Conservation (phyloP, 768 basidiomycete species). For the Chalciporus piperatus region DNA sequence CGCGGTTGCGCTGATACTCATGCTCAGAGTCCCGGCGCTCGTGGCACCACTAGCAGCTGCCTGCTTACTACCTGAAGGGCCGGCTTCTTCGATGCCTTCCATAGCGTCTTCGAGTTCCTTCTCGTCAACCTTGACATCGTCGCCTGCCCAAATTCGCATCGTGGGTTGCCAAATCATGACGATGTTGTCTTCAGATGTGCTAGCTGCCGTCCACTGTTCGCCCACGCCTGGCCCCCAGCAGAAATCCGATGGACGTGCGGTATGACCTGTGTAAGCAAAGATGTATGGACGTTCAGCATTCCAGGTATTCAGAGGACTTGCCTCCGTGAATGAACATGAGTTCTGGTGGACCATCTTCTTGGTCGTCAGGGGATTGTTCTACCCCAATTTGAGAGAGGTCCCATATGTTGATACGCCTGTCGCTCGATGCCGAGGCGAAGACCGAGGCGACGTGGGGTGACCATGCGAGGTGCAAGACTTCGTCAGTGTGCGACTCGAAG, state of each 20-base stretch:
- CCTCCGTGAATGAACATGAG: constrained; percentile 95
- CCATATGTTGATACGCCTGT: constrained; percentile 94
- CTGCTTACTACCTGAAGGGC: constrained; percentile 19
- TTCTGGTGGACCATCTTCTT: constrained; percentile 97
- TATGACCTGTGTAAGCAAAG: constrained; percentile 59
- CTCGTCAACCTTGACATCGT: constrained; percentile 79
- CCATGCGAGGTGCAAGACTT: constrained; percentile 93
- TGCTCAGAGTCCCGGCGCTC: constrained; percentile 55
- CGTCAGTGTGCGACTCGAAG: constrained; percentile 92
- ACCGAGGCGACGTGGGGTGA: constrained; percentile 90
- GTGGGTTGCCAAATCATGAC: constrained; percentile 98
- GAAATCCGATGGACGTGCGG: constrained; percentile 88
- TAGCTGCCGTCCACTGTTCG: constrained; percentile 84
- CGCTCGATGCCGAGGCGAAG: constrained; percentile 93
- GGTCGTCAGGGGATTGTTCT: constrained; percentile 97
- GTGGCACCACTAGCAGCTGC: constrained; percentile 29
- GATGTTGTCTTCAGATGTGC: constrained; percentile 95
- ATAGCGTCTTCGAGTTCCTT: constrained; percentile 83
- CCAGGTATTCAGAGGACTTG: constrained; percentile 31
- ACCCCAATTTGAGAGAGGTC: constrained; percentile 87
- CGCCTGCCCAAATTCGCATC: constrained; percentile 90
- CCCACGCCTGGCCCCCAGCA: constrained; percentile 86
- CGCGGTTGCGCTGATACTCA: constrained; percentile 53
- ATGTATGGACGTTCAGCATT: not conserved
- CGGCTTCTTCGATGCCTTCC: constrained; percentile 62